A percentile compares a stretch with the other conserved stretches of the same genome.
These are phyloP conservation scores for Wickerhamiella brachini DNA, from an alignment of 805 yeast species.

Conservation along the genomic window DNA sequence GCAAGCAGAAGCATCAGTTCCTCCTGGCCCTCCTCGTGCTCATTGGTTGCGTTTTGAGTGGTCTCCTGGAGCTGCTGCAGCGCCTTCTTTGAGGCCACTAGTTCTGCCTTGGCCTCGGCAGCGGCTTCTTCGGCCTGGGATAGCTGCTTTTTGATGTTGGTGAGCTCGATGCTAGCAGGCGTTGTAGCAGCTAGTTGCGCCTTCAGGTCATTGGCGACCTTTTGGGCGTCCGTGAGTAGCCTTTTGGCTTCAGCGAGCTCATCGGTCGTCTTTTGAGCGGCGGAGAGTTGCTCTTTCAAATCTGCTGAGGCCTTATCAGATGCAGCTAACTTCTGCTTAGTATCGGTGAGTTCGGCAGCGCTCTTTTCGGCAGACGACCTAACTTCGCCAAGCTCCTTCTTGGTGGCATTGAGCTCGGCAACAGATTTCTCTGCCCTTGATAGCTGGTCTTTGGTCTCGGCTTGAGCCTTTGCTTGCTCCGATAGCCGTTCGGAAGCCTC, in stretches of 20 bases:
- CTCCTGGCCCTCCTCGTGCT: slow-evolving; percentile 40
- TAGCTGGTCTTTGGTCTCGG: neutral
- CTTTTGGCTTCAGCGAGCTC: neutral
- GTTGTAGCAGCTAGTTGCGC: neutral
- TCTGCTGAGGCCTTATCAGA: too few relatives aligned
- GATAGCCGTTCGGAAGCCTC: neutral
- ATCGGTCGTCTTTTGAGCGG: neutral
- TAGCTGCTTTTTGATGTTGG: neutral
- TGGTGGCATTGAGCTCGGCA: too few relatives aligned
- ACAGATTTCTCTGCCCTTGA: neutral
- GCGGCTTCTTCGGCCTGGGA: neutral
- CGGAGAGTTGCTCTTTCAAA: too few relatives aligned
- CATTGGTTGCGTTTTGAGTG: slow-evolving; percentile 6
- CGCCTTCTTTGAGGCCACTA: neutral
- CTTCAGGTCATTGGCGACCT: neutral
- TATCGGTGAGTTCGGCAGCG: too few relatives aligned
- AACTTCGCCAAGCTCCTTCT: too few relatives aligned
- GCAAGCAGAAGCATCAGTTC: slow-evolving; percentile 64
- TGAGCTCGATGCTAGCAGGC: neutral
- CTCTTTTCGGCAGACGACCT: too few relatives aligned
- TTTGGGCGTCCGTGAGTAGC: neutral
- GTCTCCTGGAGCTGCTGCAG: neutral
- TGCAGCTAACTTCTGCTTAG: too few relatives aligned
- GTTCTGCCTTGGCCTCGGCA: neutral
- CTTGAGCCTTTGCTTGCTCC: too few relatives aligned